These are phyloP conservation scores for Stenocarpella maydis DNA, from an alignment of 2,329 filamentous ascomycete species.

Conservation along the genomic window DNA sequence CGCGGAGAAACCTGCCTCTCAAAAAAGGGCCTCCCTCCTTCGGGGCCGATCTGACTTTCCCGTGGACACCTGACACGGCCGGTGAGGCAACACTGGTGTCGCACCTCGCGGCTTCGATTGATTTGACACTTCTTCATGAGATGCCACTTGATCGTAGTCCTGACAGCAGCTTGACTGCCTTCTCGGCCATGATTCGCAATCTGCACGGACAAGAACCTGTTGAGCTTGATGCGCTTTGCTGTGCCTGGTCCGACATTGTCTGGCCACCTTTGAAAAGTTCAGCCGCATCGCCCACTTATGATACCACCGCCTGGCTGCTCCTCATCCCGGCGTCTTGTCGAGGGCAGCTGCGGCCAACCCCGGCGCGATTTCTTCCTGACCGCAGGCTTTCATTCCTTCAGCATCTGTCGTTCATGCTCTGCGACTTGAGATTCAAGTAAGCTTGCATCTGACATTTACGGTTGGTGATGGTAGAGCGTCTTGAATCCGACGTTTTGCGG, in stretches of 20 bases:
- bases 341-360: conserved; percentile 5
- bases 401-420: conserved; percentile 27
- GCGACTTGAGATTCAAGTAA: conserved; percentile 35
- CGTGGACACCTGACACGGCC: conserved; percentile 28
- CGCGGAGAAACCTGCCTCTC: neutral
- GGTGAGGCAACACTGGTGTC: conserved; percentile 24
- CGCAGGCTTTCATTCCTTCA: conserved; percentile 15
- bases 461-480: conserved; percentile 20
- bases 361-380: conserved; percentile 1
- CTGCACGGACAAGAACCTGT: conserved; percentile 9
- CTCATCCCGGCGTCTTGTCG: neutral
- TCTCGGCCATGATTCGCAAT: conserved; percentile 14
- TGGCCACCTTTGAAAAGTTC: conserved; percentile 13
- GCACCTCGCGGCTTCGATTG: conserved; percentile 27
- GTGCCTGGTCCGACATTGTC: conserved; percentile 27
- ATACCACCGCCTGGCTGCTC: conserved; percentile 26
- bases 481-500: neutral
- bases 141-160: conserved; percentile 33
- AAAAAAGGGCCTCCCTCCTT: conserved; percentile 18
- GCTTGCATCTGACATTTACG: conserved; percentile 33
- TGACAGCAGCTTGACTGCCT: conserved; percentile 28
- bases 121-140: conserved; percentile 27
- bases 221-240: conserved; percentile 27
- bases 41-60: conserved; percentile 23
- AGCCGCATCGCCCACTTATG: neutral